Evolutionary conservation across 345 rosid genomes (phyloP), one percentile per base, ranked within the genome.

Genomic region (Brassica juncea): DNA sequence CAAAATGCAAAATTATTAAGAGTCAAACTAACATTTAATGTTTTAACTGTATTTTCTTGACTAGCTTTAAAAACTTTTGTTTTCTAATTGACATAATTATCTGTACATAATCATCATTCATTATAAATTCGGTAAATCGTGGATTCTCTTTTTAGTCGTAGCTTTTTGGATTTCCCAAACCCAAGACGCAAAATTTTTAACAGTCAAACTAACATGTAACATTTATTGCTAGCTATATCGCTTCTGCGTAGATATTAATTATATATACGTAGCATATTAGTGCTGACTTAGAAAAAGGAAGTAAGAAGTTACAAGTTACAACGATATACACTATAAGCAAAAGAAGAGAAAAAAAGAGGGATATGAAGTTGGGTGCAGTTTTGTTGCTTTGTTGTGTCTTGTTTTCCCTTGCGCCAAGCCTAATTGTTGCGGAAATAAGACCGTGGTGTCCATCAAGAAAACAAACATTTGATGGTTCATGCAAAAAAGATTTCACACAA

Each of bases 381-480:
- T 55, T 66, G 4, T 35, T 74, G 64, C 28, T 55, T 21, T 52
- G 39, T 54, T 74, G 78, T 65, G 15, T 54, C 15, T 8, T 74
- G 8, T 14, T 64, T n/a, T 32, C 42, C 27, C 25, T 74, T 14
- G 1, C 25, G 21, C 27, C 44, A 49, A 39, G 16, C 9, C 66
- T 5, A 68, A 31, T 4, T 5, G 14, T 30, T 65, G 72, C 62
- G 1, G 60, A 57, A 68, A 72, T 2, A 42, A 72, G 81, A 54
- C 77, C 59, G 1, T 78, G 81, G 77, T 78, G 81, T 35, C 81
- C 81, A 42, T 6, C 74, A 8, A 59, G 12, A 44, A 7, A 5
- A 60, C 80, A 76, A 76, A 9, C 44, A 60, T 76, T 77, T 69
- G 62, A 9, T 32, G 80, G 80, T 14, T 0, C 49, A 44, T 76